Conservation (phyloP, 192 early-diverging fungal genomes). For the Coemansia sp. region DNA sequence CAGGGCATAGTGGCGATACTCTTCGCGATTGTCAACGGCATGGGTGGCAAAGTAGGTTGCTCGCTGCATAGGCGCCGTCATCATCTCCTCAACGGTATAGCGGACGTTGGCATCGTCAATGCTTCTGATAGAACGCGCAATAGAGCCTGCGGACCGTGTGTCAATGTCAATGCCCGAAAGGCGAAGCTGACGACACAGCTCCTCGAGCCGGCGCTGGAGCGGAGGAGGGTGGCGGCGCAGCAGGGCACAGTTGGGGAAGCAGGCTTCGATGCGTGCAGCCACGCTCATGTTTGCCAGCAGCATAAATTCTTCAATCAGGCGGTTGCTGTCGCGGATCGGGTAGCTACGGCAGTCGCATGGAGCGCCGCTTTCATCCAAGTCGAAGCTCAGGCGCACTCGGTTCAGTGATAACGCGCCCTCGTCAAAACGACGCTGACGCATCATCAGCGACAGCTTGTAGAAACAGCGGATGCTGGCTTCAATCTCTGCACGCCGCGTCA, state of each 20-base stretch:
- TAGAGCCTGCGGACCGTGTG: constrained; percentile 51
- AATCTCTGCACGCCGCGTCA: constrained; percentile 39
- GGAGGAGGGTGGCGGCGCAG: constrained; percentile 73
- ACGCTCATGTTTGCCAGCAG: constrained; percentile 89
- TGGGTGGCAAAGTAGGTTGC: constrained; percentile 97
- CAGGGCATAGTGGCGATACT: constrained; percentile 89
- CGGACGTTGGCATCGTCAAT: constrained; percentile 24
- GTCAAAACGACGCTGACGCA: constrained; percentile 65
- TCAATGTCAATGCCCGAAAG: constrained; percentile 60
- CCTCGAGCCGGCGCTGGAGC: constrained; percentile 26
- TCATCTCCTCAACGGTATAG: constrained; percentile 42
- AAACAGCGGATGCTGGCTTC: constrained; percentile 54
- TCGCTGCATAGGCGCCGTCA: constrained; percentile 80
- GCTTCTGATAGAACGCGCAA: constrained; percentile 61
- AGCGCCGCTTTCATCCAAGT: constrained; percentile 81
- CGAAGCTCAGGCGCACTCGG: constrained; percentile 90
- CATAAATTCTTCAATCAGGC: constrained; percentile 96
- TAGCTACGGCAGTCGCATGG: constrained; percentile 71
- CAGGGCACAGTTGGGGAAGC: constrained; percentile 75
- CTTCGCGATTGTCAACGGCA: constrained; percentile 55
- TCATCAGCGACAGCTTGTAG: constrained; percentile 54
- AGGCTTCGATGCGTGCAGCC: constrained; percentile 75
- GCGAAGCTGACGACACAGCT: constrained; percentile 43
- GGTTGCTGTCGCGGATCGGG: constrained; percentile 73
- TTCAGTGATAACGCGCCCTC: constrained; percentile 87